Evolutionary conservation across 2,329 filamentous ascomycete genomes (phyloP), one percentile per base, ranked within the genome.

Genomic region (Hymenotorrendiella dingleyae): DNA sequence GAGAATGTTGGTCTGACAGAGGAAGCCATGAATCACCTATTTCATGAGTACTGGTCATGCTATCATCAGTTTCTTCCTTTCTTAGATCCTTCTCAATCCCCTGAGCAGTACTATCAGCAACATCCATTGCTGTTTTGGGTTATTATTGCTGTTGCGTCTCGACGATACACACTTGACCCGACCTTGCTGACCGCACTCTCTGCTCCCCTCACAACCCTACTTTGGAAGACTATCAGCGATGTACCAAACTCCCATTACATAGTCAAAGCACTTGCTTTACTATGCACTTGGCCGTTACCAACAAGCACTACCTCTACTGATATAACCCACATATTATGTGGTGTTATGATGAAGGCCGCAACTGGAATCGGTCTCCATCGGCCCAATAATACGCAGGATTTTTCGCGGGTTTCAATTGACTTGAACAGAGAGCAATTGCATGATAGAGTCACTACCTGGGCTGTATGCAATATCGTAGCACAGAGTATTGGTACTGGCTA

Each of bases 111-210:
- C 61, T 84, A 84, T 58, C 75, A 81, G 46, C 83, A 91, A 55
- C 84, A 88, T 38, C 80, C 82, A 4, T 71, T 95, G 11, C 74
- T 95, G 1, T 94, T 94, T 64, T 95, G 89, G 89, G 77, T 84
- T 36, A 83, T 91, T 46, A 71, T 90, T 34, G 77, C 84, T 26
- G 81, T 89, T 42, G 85, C 85, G 17, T 79, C 84, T 30, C 78
- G 86, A 39, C 80, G 85, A 28, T 89, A 82, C 58, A 70, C 71
- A 30, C 66, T 71, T 1, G 82, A 84, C 47, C 75, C 61, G 19
- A 37, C 36, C 4, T 70, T 90, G 23, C 71, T 91, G 41, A 78
- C 75, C 34, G 77, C 80, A 42, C 70, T 91, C 7, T 80, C 84
- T 19, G 77, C 78, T 0, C 79, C 79, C 20, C 65, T 90, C 53